These are phyloP conservation scores for Starmerella vitae DNA, from an alignment of 805 yeast genomes.

Conservation along the genomic window DNA sequence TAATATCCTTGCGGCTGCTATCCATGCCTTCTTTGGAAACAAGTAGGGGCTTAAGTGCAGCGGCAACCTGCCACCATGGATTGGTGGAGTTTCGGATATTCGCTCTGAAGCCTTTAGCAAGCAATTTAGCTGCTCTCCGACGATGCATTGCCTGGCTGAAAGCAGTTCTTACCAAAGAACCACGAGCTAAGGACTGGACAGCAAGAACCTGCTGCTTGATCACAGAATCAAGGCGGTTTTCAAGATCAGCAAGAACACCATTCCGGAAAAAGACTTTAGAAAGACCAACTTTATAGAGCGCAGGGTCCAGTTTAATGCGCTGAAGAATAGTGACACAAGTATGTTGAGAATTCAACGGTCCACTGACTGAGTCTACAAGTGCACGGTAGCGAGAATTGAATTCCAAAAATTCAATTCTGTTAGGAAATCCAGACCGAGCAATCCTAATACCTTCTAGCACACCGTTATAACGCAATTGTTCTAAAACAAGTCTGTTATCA, in stretches of 20 bases:
- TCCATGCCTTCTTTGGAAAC: slow-evolving; percentile 31
- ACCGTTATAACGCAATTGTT: slow-evolving; percentile 91
- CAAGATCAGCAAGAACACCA: slow-evolving; percentile 67
- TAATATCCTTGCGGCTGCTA: slow-evolving; percentile 17
- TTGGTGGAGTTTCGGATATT: slow-evolving; percentile 38
- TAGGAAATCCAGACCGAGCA: slow-evolving; percentile 94
- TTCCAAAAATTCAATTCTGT: slow-evolving; percentile 70
- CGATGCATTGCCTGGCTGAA: slow-evolving; percentile 40
- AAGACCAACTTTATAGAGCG: slow-evolving; percentile 52
- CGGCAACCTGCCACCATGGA: slow-evolving; percentile 70
- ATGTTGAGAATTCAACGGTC: slow-evolving; percentile 40
- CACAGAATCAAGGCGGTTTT: slow-evolving; percentile 56
- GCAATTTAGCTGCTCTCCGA: slow-evolving; percentile 54
- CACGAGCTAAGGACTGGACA: slow-evolving; percentile 56
- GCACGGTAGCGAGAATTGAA: slow-evolving; percentile 64
- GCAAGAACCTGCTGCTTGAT: slow-evolving; percentile 41
- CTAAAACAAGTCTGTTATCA: slow-evolving; percentile 63
- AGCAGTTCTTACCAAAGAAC: slow-evolving; percentile 41
- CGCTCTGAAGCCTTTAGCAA: slow-evolving; percentile 46
- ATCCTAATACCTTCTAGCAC: slow-evolving; percentile 95
- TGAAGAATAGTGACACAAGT: slow-evolving; percentile 56
- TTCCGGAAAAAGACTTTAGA: slow-evolving; percentile 64
- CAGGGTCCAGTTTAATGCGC: slow-evolving; percentile 45
- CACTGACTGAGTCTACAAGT: slow-evolving; percentile 35
- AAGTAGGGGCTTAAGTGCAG: slow-evolving; percentile 61